Evolutionary conservation across 331 rosid genomes (phyloP), one percentile per base, ranked within the genome.

Genomic region (Acacia pycnantha): DNA sequence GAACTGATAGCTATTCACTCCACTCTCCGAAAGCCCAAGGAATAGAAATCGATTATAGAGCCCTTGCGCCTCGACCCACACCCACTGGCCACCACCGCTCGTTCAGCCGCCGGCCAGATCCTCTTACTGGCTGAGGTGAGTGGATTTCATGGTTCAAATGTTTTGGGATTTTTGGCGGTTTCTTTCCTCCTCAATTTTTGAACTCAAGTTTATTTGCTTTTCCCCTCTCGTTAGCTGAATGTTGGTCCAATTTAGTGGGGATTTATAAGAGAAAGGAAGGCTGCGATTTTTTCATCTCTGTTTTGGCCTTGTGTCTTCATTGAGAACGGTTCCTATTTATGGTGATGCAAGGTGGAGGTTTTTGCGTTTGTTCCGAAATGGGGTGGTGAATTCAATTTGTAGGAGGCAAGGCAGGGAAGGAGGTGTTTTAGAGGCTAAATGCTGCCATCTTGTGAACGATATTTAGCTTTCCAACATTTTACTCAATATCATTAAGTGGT

Each of bases 81-180:
- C 18, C 46, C 40, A 68, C 50, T 43, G 73, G 48, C 73, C 73
- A 37, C 50, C 18, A 11, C 50, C 7, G 37, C 74, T 41, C 21
- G 33, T 41, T 15, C 53, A 21, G 47, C 35, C 33, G 18, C 74
- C 21, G 53, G 33, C 21, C 11, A 70, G 33, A 70, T 70, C 33
- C 74, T 70, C 64, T 70, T 14, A n/a, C 12, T 5, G 26, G 51
- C 33, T n/a, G 74, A 70, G 53, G 74, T 70, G 35, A 70, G 74
- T 41, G 33, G 47, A 41, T 70, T n/a, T 70, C 27, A 40, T 13
- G 31, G 19, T 70, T 70, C 11, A n/a, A 40, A 70, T 21, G 74
- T 70, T 70, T 41, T 11, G 11, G 18, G 11, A 41, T 10, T n/a
- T n/a, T 40, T 5, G 51, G 51, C 41, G 73, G 29, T 40, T 69